Percentiles rank a stretch among this genome's conserved stretches.
Conservation (phyloP, 1,284 basidiomycete genomes). For the Malassezia sympodialis region DNA sequence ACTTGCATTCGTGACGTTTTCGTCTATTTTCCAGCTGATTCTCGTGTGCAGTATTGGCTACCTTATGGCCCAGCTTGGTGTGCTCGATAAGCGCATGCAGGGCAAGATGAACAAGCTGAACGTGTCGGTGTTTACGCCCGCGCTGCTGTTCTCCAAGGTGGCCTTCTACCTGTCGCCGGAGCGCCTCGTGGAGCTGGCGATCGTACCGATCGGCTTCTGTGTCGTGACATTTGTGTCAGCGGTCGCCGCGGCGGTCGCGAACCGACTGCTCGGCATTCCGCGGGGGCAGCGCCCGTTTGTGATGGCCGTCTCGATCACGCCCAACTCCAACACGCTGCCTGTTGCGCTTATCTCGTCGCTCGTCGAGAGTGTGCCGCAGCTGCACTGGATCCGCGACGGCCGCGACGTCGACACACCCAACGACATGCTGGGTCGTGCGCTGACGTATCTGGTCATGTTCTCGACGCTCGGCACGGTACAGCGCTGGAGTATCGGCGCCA, state of each 20-base stretch:
- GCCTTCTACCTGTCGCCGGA: slow-evolving; percentile 59
- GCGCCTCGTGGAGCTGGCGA: slow-evolving; percentile 77
- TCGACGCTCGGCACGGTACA: slow-evolving; percentile 76
- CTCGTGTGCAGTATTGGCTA: slow-evolving; percentile 76
- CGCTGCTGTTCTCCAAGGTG: slow-evolving; percentile 84
- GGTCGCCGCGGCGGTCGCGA: slow-evolving; percentile 39
- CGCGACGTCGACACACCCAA: slow-evolving; percentile 63
- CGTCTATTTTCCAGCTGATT: slow-evolving; percentile 76
- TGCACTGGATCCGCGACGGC: slow-evolving; percentile 63
- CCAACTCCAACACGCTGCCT: slow-evolving; percentile 80
- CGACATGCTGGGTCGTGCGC: slow-evolving; percentile 78
- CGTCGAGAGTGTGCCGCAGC: slow-evolving; percentile 68
- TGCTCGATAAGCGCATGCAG: slow-evolving; percentile 80
- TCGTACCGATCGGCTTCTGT: slow-evolving; percentile 71
- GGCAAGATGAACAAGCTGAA: slow-evolving; percentile 54
- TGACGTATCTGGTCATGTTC: slow-evolving; percentile 84
- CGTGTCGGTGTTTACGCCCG: slow-evolving; percentile 80
- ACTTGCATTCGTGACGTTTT: slow-evolving; percentile 36
- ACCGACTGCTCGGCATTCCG: slow-evolving; percentile 42
- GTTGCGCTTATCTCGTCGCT: slow-evolving; percentile 85
- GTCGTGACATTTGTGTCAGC: slow-evolving; percentile 51
- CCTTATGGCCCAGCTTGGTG: slow-evolving; percentile 64
- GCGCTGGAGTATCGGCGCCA: slow-evolving; percentile 50
- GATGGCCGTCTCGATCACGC: slow-evolving; percentile 44
- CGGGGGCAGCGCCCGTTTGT: slow-evolving; percentile 49